Evolutionary conservation across 805 yeast genomes (phyloP), one percentile per base, ranked within the genome.

Genomic region (Monosporozyma servazzii): DNA sequence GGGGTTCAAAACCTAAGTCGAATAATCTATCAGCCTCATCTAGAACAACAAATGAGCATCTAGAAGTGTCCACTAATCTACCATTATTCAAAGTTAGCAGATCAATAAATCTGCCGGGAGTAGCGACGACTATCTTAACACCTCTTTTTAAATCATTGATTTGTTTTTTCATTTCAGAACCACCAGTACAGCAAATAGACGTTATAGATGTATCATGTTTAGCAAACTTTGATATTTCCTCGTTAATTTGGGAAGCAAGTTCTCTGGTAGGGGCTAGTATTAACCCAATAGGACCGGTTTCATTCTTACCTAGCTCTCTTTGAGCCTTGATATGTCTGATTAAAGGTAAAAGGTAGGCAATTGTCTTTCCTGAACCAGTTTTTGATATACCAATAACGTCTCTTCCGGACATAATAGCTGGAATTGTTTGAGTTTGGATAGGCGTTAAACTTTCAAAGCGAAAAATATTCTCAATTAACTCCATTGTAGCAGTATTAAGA

Each of bases 1-100:
- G 99, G 0, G 99, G 98, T 59, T 88, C 98, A 69, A 93, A 93
- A 1, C 99, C 99, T 77, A 93, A 73, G 66, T 93, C 99, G 70
- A 91, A 91, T 86, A 93, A 82, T 56, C 99, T 71, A 67, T 93
- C 99, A 1, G 98, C 97, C 64, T 93, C 99, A 65, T 93, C 99
- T 53, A 93, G 71, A 0, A 90, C 95, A n/a, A 88, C 75, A 65
- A 83, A 88, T 0, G 96, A 82, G 5, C 86, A 81, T 43, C 90
- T 71, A 29, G 73, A 70, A 6, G 93, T 71, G 54, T 81, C 82
- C 21, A 74, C 36, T 0, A 89, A 79, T 48, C 88, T 75, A 0
- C 97, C 97, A 39, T 78, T 70, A 63, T 91, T 91, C 3, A 95
- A 84, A 2, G 95, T 81, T 30, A 93, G 69, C 42, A 93, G 70